Conservation (phyloP, 176 grass and related monocot genomes). For the Triticum monococcum region DNA sequence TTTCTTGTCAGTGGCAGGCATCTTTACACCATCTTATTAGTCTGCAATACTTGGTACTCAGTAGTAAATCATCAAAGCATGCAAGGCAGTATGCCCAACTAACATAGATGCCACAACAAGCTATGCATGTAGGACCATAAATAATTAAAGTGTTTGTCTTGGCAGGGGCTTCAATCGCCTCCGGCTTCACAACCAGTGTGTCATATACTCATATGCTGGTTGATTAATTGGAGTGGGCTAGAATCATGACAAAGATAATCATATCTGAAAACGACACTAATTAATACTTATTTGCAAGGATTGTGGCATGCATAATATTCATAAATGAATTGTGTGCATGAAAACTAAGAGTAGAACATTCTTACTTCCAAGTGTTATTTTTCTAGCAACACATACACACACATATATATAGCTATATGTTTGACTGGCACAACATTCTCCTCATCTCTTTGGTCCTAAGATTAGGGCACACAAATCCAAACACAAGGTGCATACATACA, state of each 20-base stretch:
- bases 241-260: not conserved
- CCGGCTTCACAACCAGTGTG: not conserved
- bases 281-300: not conserved
- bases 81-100: not conserved
- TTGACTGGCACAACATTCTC: conserved; percentile 40
- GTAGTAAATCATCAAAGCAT: conserved; percentile 36
- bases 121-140: conserved; percentile 25
- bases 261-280: not conserved
- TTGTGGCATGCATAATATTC: conserved; percentile 2
- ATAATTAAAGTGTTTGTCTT: not conserved
- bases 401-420: not conserved
- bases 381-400: not conserved
- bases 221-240: not conserved
- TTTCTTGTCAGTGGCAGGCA: conserved; percentile 49
- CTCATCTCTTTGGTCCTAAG: conserved; percentile 32
- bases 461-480: conserved; percentile 59
- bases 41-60: conserved; percentile 36
- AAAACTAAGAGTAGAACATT: conserved; percentile 48
- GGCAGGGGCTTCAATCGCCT: too few relatives aligned
- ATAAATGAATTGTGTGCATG: conserved; percentile 35
- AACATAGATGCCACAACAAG: conserved; percentile 3
- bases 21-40: conserved; percentile 45
- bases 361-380: conserved; percentile 5
- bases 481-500: conserved; percentile 36
- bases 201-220: not conserved